Percentiles rank a stretch among this genome's conserved stretches.
Evolutionary conservation across 2,329 filamentous ascomycete species (phyloP).

Genomic region (Elsinoe ampelina): DNA sequence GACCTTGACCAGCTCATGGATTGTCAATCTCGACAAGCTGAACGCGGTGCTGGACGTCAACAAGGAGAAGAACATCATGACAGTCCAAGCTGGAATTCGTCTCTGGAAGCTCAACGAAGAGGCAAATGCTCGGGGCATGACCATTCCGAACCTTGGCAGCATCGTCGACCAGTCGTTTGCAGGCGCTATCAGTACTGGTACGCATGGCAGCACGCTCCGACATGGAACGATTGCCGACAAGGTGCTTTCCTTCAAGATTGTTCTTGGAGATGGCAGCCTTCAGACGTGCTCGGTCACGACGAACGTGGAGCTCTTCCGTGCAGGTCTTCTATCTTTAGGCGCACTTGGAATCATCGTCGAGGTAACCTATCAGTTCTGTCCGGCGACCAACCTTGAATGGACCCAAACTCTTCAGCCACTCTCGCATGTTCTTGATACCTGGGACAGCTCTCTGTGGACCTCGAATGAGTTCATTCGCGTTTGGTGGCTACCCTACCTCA

Average conservation of each 20-base stretch:
- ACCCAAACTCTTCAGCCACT: slow-evolving; percentile 68
- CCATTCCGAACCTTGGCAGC: slow-evolving; percentile 85
- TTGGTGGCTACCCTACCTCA: slow-evolving; percentile 95
- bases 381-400: slow-evolving; percentile 80
- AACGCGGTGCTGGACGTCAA: slow-evolving; percentile 64
- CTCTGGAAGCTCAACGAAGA: slow-evolving; percentile 63
- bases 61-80: slow-evolving; percentile 53
- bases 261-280: slow-evolving; percentile 69
- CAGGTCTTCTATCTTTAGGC: slow-evolving; percentile 77
- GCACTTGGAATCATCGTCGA: slow-evolving; percentile 86
- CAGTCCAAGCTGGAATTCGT: slow-evolving; percentile 81
- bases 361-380: slow-evolving; percentile 72
- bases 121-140: slow-evolving; percentile 66
- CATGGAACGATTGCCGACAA: slow-evolving; percentile 80
- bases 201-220: slow-evolving; percentile 75
- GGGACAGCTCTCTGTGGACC: slow-evolving; percentile 70
- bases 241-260: slow-evolving; percentile 65
- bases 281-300: slow-evolving; percentile 58
- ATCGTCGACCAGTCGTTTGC: slow-evolving; percentile 92
- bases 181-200: slow-evolving; percentile 85
- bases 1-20: slow-evolving; percentile 89
- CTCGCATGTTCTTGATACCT: slow-evolving; percentile 56
- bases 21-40: slow-evolving; percentile 84
- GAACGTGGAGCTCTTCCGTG: slow-evolving; percentile 74
- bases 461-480: slow-evolving; percentile 81